phyloP scores from a whole-genome alignment of 768 basidiomycete species.

The Russula sp. region DNA sequence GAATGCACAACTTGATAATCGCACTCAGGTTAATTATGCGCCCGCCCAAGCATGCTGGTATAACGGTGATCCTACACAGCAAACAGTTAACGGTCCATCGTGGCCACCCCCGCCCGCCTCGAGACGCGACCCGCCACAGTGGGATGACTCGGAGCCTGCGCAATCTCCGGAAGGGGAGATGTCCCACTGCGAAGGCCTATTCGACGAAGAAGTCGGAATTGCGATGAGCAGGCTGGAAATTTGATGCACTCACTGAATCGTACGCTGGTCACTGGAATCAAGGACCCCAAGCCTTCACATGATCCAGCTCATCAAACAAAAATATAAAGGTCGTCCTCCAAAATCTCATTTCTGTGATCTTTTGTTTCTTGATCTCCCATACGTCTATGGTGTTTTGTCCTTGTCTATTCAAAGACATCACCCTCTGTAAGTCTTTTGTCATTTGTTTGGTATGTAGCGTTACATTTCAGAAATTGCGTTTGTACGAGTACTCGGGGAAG shows the following conservation, averaged over 20 bases:
- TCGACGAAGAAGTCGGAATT: slow-evolving; percentile 40
- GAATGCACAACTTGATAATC: slow-evolving; percentile 13
- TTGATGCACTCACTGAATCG: slow-evolving; percentile 36
- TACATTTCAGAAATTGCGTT: not conserved
- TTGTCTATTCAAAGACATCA: not conserved
- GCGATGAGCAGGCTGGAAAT: slow-evolving; percentile 7
- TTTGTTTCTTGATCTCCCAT: not conserved
- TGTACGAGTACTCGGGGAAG: not conserved
- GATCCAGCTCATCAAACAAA: too few species aligned
- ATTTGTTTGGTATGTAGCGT: not conserved
- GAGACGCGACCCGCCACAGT: not conserved
- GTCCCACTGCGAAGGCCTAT: slow-evolving; percentile 64
- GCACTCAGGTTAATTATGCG: slow-evolving; percentile 14
- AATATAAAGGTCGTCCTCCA: not conserved
- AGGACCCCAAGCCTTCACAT: slow-evolving; percentile 16
- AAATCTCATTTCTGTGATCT: not conserved
- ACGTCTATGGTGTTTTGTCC: not conserved
- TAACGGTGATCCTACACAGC: too few species aligned
- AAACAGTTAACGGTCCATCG: too few species aligned
- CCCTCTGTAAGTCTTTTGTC: not conserved
- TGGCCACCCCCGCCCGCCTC: too few species aligned
- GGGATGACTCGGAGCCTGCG: slow-evolving; percentile 37
- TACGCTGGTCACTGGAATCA: slow-evolving; percentile 45
- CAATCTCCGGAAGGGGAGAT: slow-evolving; percentile 57
- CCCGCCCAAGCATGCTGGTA: too few species aligned